Conservation (phyloP, 83 land plant species). For the Picea mariana region DNA sequence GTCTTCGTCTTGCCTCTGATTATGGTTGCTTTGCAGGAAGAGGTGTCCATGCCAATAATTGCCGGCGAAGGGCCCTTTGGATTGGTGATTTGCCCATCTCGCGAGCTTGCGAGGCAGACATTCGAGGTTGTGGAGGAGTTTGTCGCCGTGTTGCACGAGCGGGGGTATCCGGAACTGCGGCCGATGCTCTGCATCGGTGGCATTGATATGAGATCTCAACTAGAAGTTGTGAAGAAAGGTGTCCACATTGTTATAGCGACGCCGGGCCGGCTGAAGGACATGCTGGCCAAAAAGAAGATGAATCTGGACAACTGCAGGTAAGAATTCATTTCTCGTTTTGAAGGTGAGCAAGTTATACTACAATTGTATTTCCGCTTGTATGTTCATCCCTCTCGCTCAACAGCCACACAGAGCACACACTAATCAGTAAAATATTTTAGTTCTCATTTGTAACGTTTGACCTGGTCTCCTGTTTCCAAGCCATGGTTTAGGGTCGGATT, state of each 20-base stretch:
- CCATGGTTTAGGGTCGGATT: too few species aligned
- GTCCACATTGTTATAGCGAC: conserved; percentile 94
- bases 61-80: conserved; percentile 93
- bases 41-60: conserved; percentile 41
- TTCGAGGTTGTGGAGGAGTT: conserved; percentile 92
- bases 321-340: too few species aligned
- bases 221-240: conserved; percentile 86
- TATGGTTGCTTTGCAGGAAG: too few species aligned
- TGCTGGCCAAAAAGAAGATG: conserved; percentile 97
- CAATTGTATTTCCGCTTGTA: too few species aligned
- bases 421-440: too few species aligned
- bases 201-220: conserved; percentile 90
- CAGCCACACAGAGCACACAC: too few species aligned
- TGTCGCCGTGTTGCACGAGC: conserved; percentile 49
- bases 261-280: conserved; percentile 90
- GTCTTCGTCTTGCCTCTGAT: too few species aligned
- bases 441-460: too few species aligned
- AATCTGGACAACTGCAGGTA: conserved; percentile 90
- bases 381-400: too few species aligned
- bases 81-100: conserved; percentile 82
- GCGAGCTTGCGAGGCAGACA: conserved; percentile 92
- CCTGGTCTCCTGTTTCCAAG: too few species aligned
- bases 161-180: conserved; percentile 68
- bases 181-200: conserved; percentile 90
- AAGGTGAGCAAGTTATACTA: too few species aligned